phyloP scores from a whole-genome alignment of 2,329 filamentous ascomycete genomes.

The Alternaria solani region DNA sequence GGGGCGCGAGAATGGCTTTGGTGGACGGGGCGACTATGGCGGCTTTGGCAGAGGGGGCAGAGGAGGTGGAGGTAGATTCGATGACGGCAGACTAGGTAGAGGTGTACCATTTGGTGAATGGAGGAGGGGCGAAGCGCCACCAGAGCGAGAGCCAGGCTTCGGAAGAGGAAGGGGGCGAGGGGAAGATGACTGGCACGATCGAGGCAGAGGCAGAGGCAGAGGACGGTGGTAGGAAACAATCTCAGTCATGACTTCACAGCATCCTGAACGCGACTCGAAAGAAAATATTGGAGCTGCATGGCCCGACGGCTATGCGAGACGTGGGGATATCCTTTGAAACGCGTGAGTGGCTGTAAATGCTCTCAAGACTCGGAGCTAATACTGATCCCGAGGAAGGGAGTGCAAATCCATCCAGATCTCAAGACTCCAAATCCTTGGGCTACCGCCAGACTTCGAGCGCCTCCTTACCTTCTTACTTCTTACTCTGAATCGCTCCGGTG shows the following conservation, averaged over 20 bases:
- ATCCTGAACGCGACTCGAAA: background rate
- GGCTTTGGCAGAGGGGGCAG: slow-evolving; percentile 48
- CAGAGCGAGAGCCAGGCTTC: slow-evolving; percentile 54
- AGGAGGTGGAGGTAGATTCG: slow-evolving; percentile 45
- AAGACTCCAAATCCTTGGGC: background rate
- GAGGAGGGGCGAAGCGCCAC: slow-evolving; percentile 70
- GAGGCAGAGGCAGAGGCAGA: slow-evolving; percentile 43
- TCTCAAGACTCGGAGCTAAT: background rate
- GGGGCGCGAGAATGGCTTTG: slow-evolving; percentile 44
- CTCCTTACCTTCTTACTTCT: background rate
- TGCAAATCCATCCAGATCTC: background rate
- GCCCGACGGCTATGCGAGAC: background rate
- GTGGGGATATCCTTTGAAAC: background rate
- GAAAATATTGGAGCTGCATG: background rate
- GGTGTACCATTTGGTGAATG: slow-evolving; percentile 67
- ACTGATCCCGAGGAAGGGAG: background rate
- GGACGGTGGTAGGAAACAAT: slow-evolving; percentile 38
- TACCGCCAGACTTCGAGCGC: background rate
- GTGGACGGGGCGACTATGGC: slow-evolving; percentile 40
- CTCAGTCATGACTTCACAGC: no score
- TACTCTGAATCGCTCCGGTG: background rate
- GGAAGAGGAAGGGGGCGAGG: slow-evolving; percentile 49
- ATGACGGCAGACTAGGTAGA: slow-evolving; percentile 51
- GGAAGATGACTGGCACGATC: slow-evolving; percentile 41
- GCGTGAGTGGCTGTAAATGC: background rate